phyloP scores from a whole-genome alignment of 257 asterid species.

The Jasminum sambac region DNA sequence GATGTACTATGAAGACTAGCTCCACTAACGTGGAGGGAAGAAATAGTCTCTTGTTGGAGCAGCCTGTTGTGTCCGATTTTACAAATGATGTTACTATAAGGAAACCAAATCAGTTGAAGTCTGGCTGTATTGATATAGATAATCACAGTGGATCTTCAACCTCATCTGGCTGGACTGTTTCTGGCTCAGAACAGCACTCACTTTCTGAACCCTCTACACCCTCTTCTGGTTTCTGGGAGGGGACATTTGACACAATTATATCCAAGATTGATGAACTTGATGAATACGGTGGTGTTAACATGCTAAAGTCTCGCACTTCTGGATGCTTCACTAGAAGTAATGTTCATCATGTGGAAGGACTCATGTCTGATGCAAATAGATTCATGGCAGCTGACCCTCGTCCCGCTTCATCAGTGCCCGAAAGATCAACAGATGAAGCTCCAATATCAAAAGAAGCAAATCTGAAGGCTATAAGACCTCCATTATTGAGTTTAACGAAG shows the following conservation, averaged over 20 bases:
- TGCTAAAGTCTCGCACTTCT: constrained; percentile 28
- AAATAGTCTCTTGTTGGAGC: constrained; percentile 33
- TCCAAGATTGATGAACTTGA: constrained; percentile 37
- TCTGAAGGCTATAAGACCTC: constrained; percentile 32
- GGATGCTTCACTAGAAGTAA: constrained; percentile 25
- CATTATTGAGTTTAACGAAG: constrained; percentile 26
- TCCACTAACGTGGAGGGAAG: constrained; percentile 21
- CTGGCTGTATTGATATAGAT: constrained; percentile 26
- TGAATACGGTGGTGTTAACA: constrained; percentile 32
- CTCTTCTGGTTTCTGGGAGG: constrained; percentile 72
- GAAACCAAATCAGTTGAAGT: constrained; percentile 21
- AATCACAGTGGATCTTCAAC: constrained; percentile 32
- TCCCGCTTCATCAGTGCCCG: constrained; percentile 26
- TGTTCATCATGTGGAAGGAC: constrained; percentile 19
- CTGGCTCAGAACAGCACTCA: constrained; percentile 42
- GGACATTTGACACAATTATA: constrained; percentile 40
- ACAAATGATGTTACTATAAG: constrained; percentile 19
- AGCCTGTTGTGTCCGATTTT: constrained; percentile 27
- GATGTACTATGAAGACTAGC: constrained; percentile 26
- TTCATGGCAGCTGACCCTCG: constrained; percentile 23
- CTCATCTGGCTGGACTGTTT: constrained; percentile 35
- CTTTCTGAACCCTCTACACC: constrained; percentile 55
- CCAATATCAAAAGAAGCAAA: constrained; percentile 26
- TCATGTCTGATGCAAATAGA: constrained; percentile 29
- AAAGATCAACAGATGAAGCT: constrained; percentile 27